These are phyloP conservation scores for Globisporangium irregulare DNA, from an alignment of 352 stramenopile species.

Conservation along the genomic window DNA sequence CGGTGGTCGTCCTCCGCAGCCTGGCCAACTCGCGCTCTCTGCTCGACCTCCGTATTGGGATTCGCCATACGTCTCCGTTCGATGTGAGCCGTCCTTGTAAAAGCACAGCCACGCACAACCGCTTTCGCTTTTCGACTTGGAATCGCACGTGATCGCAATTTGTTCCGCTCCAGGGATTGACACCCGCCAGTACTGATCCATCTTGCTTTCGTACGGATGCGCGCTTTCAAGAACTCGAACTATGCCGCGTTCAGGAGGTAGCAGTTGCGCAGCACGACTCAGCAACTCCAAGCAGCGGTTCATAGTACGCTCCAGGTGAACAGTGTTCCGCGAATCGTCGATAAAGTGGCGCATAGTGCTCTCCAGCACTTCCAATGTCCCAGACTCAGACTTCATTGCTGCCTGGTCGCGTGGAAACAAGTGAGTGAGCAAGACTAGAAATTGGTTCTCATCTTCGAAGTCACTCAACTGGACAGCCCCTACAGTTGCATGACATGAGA, in stretches of 20 bases:
- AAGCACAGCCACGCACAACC: constrained; percentile 67
- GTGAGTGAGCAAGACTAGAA: constrained; percentile 46
- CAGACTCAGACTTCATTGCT: background rate
- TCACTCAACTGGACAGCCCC: constrained; percentile 21
- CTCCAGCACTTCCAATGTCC: constrained; percentile 18
- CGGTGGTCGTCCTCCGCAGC: constrained; percentile 52
- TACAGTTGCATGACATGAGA: constrained; percentile 22
- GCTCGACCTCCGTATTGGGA: constrained; percentile 60
- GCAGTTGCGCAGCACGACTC: constrained; percentile 13
- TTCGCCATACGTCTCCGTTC: constrained; percentile 44
- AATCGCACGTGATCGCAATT: constrained; percentile 73
- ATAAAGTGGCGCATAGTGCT: constrained; percentile 25
- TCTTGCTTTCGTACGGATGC: constrained; percentile 72
- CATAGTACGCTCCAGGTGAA: constrained; percentile 7
- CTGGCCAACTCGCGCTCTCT: constrained; percentile 78
- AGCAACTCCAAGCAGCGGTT: constrained; percentile 36
- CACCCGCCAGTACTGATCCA: constrained; percentile 65
- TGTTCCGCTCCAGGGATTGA: constrained; percentile 60
- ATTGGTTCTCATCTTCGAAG: constrained; percentile 35
- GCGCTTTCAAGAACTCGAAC: constrained; percentile 59
- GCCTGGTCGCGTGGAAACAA: constrained; percentile 22
- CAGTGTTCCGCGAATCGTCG: constrained; percentile 21
- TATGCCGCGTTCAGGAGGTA: constrained; percentile 42
- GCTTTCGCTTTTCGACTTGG: constrained; percentile 62
- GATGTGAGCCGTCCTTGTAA: constrained; percentile 57